Evolutionary conservation across 768 basidiomycete genomes (phyloP).

Genomic region (Ramaria sp.): DNA sequence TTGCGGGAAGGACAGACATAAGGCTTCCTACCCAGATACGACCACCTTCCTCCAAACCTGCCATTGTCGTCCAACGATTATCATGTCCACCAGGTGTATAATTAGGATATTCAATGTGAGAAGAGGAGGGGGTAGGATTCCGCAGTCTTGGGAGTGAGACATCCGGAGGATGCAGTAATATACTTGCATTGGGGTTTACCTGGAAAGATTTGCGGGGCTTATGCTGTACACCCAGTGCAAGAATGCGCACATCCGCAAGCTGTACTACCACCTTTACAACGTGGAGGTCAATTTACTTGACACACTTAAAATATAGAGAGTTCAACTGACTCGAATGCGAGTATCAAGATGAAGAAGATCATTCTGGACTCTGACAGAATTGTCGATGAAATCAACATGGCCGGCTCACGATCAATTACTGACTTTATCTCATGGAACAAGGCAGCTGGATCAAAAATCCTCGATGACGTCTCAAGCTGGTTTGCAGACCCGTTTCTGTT

Average conservation of each 20-base stretch:
- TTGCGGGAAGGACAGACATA: conserved; percentile 33
- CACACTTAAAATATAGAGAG: background rate
- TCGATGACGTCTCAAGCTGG: conserved; percentile 53
- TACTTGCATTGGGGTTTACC: conserved; percentile 57
- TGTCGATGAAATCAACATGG: background rate
- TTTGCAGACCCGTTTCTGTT: conserved; percentile 71
- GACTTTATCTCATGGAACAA: conserved; percentile 76
- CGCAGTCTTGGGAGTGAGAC: conserved; percentile 25
- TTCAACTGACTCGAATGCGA: conserved; percentile 43
- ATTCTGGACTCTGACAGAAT: conserved; percentile 42
- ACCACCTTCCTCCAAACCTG: conserved; percentile 41
- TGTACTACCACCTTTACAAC: conserved; percentile 51
- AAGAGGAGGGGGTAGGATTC: conserved; percentile 44
- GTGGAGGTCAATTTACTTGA: background rate
- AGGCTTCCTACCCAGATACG: conserved; percentile 63
- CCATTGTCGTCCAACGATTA: conserved; percentile 46
- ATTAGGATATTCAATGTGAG: conserved; percentile 58
- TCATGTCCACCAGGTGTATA: conserved; percentile 62
- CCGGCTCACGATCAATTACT: background rate
- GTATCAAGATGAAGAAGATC: conserved; percentile 60
- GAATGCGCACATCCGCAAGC: conserved; percentile 58
- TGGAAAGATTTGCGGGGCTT: conserved; percentile 43
- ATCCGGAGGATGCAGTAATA: conserved; percentile 60
- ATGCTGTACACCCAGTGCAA: conserved; percentile 58
- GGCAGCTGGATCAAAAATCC: conserved; percentile 52